Base-by-base conservation (phyloP, 805 yeast species). In the Hyphopichia homilentoma region DNA sequence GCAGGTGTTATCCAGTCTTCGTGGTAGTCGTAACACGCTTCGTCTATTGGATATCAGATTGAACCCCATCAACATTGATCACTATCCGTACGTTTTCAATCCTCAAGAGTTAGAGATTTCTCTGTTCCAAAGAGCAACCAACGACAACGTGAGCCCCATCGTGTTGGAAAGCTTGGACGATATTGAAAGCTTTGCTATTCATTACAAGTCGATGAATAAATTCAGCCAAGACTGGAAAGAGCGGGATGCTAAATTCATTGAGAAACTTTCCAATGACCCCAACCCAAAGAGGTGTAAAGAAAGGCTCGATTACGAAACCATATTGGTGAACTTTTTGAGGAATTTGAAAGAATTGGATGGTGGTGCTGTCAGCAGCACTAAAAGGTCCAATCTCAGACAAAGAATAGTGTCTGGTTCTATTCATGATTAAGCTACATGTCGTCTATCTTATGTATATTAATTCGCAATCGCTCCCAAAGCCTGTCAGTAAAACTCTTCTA, bases 41-140 rank as follows among this genome's bases (percentile, higher is more conserved):
- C 54, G 47, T 34, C 51, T 61, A 6, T 44, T 75, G 12, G 81
- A 75, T 45, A 35, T 73, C 29, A 55, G 80, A 22, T 65, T 74
- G 34, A 75, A 75, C 40, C 71, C 76, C 11, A 38, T 73, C 17
- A 73, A 68, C 25, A 51, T 57, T 26, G 68, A 62, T 7, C 57
- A 70, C 30, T 74, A 75, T 45, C 78, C 81, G 1, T 73, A 65
- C 42, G 75, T 75, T 2, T 75, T 75, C 49, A 68, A 66, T 39
- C 71, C 73, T 4, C 60, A 61, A 6, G 76, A 66, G 30, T 35
- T 55, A 13, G 65, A 54, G 16, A 44, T 44, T 20, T 27, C 39
- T 18, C 27, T 34, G 11, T 25, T 40, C 17, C 34, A 41, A n/a
- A 40, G 40, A 20, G 38, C 25, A 11, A 28, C 27, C 3, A 36